Percentiles rank a stretch among this genome's conserved stretches.
These are phyloP conservation scores for Aureobasidium sp. DNA, from an alignment of 2,329 filamentous ascomycete genomes.

Conservation along the genomic window DNA sequence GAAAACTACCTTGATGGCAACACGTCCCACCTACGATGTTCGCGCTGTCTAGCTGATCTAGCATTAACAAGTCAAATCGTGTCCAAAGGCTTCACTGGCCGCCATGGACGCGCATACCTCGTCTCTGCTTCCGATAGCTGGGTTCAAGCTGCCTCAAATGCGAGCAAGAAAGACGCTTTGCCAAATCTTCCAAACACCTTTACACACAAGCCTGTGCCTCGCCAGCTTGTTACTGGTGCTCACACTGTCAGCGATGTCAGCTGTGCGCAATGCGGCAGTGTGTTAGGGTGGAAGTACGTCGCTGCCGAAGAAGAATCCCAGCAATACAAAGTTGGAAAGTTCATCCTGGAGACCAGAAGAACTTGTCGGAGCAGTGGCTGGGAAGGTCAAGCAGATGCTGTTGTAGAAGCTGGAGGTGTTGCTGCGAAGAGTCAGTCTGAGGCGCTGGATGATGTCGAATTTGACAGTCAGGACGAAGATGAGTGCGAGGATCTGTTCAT, in stretches of 20 bases:
- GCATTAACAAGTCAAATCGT: slow-evolving; percentile 53
- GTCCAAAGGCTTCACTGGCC: slow-evolving; percentile 57
- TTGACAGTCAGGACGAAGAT: slow-evolving; percentile 58
- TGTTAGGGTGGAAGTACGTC: slow-evolving; percentile 59
- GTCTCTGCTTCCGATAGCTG: slow-evolving; percentile 36
- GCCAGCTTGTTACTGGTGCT: slow-evolving; percentile 54
- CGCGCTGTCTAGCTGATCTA: slow-evolving; percentile 50
- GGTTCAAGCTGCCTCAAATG: background rate
- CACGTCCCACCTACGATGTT: slow-evolving; percentile 49
- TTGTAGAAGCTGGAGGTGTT: slow-evolving; percentile 17
- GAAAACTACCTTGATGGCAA: slow-evolving; percentile 35
- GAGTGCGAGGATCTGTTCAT: slow-evolving; percentile 59
- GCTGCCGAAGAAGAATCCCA: slow-evolving; percentile 53
- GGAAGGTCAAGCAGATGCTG: slow-evolving; percentile 33
- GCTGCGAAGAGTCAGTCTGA: background rate
- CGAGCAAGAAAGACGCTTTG: slow-evolving; percentile 21
- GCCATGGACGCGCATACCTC: slow-evolving; percentile 56
- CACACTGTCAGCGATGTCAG: slow-evolving; percentile 55
- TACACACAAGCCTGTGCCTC: slow-evolving; percentile 46
- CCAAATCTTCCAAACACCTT: slow-evolving; percentile 49
- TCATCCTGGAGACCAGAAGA: slow-evolving; percentile 53
- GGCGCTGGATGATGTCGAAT: slow-evolving; percentile 38
- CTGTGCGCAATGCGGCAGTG: slow-evolving; percentile 47
- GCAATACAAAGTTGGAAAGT: slow-evolving; percentile 59
- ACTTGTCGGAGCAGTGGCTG: slow-evolving; percentile 44